Base-by-base conservation (phyloP, 2,329 filamentous ascomycete genomes). In the Cercospora janseana region DNA sequence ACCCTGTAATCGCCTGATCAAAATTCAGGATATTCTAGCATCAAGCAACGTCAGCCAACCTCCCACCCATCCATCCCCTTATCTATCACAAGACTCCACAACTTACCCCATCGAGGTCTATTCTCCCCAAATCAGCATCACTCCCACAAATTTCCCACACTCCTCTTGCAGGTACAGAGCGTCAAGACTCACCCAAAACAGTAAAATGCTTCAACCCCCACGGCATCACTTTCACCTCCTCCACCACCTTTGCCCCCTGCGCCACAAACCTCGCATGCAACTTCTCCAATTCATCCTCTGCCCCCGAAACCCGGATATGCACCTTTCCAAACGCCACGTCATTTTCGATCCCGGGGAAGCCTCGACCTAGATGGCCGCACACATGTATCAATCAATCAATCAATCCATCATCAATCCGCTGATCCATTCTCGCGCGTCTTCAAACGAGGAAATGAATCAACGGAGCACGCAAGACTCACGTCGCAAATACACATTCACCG, bases 261-360 rank as follows among this genome's bases (percentile, higher is more conserved):
- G 13, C 21, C 3, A 27, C 18, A 13, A 41, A 49, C 26, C 18
- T 32, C 20, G 46, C 40, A 8, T 34, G 34, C 3, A 53, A 29
- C 15, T 42, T 40, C 32, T 53, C 51, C 10, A 53, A 31, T 8
- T 53, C 51, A 31, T 53, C 46, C 2, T 49, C 51, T 3, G n/a
- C 51, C 9, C 51, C 46, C n/a, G 40, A 9, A 10, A 53, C 38
- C 2, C 51, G 46, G 20, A 53, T 49, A 15, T 53, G 51, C 7
- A 53, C 46, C 46, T 53, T 53, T 5, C 51, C 51, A 16, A 53
- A 53, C 4, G 31, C 46, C 8, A 53, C 51, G 13, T 53, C 51
- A 12, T 49, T 41, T 9, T 46, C 20, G 13, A 53, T 46, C 4
- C 34, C 16, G 5, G 51, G 51, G n/a, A 53, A 53, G 10, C 40